Conservation (phyloP, 441 rosid species). For the Gossypium schwendimanii region DNA sequence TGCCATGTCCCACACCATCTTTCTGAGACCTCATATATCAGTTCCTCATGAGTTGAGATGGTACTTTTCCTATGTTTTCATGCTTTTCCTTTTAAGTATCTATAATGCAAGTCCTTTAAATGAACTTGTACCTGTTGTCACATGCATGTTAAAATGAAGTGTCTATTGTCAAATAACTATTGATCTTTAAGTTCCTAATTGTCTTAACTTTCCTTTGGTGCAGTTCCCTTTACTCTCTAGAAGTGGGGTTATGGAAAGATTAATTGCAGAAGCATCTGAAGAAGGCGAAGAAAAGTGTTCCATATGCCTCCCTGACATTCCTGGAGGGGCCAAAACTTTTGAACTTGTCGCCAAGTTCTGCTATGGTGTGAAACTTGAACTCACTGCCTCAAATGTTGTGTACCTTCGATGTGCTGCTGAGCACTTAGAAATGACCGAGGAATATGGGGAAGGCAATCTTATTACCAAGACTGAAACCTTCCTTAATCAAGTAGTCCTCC, state of each 20-base stretch:
- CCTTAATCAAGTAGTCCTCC: conserved; percentile 71
- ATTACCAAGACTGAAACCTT: conserved; percentile 69
- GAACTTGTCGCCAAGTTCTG: conserved; percentile 94
- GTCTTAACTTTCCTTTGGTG: conserved; percentile 17
- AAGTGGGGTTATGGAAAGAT: conserved; percentile 87
- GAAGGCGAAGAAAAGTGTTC: conserved; percentile 58
- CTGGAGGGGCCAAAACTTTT: conserved; percentile 84
- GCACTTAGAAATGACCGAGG: conserved; percentile 87
- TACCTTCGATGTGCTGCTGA: conserved; percentile 83
- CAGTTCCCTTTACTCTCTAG: conserved; percentile 95
- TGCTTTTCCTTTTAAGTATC: not conserved
- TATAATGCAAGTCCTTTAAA: not conserved
- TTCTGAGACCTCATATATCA: not conserved
- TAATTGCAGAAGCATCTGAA: conserved; percentile 72
- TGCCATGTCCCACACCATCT: not conserved
- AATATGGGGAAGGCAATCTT: conserved; percentile 84
- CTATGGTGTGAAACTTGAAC: conserved; percentile 89
- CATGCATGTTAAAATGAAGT: not conserved
- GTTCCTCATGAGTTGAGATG: not conserved
- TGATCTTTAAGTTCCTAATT: not conserved
- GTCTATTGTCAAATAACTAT: not conserved
- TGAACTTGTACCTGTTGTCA: not conserved
- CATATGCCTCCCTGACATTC: conserved; percentile 52
- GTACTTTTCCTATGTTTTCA: not conserved
- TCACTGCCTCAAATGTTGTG: conserved; percentile 79